Base-by-base conservation (phyloP, 768 basidiomycete species). In the Mycena indigotica region DNA sequence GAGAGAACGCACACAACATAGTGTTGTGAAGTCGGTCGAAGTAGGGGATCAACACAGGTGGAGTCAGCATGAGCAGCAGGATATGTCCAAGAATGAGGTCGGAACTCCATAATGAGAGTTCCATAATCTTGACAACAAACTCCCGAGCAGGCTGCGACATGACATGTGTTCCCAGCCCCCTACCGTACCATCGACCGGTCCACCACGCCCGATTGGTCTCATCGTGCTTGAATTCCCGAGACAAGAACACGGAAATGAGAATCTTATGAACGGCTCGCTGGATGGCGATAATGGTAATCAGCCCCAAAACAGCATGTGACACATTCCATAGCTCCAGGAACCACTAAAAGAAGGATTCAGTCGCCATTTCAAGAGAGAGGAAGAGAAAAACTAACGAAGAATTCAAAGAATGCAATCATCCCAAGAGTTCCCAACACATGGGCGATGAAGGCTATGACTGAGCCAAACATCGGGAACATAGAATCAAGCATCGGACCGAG, bases 121-220 rank as follows among this genome's bases (percentile, higher is more conserved):
- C 97, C 65, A 98, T 93, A 60, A 95, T 91, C 82, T 99, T 99
- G 77, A 98, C 96, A 62, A 98, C 76, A 66, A 93, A 98, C 78
- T 98, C 97, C 69, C 97, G 89, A 26, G 91, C 93, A 51, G 96
- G 96, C 70, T 98, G 97, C n/a, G 93, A 95, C 86, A 96, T 91
- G 40, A 89, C 94, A 70, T 93, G 88, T 4, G 84, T 68, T 40
- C 96, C 95, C 24, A 99, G 82, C 3, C 94, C 94, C 50, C 95
- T 88, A 40, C 95, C 95, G 71, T 95, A 96, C 97, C 97, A 98
- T 69, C 87, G 81, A 46, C 95, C 95, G 28, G 95, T 96, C 97
- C 97, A 99, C 96, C 96, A 99, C 5, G 95, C 95, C 25, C 93
- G 83, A 76, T 98, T 98, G 30, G 93, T 95, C 75, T 98, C 95